A percentile compares a stretch with the other conserved stretches of the same genome.
Conservation (phyloP, 2,329 filamentous ascomycete genomes). For the Sclerotinia minor region DNA sequence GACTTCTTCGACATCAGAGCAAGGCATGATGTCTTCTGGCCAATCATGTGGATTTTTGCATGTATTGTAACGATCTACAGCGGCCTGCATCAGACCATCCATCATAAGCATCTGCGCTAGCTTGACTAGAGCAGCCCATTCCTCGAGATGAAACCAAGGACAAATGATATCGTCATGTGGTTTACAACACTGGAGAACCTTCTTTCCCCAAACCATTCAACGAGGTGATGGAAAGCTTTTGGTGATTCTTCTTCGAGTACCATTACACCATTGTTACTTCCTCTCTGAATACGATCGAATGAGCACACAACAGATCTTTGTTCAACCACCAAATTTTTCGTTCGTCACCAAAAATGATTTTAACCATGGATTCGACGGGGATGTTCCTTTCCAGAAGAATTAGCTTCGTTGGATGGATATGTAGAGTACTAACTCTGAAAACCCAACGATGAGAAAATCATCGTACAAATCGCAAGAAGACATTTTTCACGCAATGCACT, state of each 20-base stretch:
- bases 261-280: no score
- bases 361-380: background rate
- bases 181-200: background rate
- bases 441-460: background rate
- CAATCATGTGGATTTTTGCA: background rate
- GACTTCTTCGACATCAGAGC: background rate
- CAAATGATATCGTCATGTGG: background rate
- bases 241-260: constrained; percentile 3
- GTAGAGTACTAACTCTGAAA: background rate
- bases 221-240: background rate
- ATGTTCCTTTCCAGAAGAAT: background rate
- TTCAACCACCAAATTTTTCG: background rate
- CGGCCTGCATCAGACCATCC: background rate
- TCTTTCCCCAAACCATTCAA: background rate
- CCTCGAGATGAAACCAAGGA: background rate
- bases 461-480: background rate
- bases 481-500: background rate
- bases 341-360: background rate
- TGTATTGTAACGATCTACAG: background rate
- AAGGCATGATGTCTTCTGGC: constrained; percentile 1
- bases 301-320: background rate
- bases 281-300: background rate
- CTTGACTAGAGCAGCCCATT: background rate
- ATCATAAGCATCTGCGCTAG: background rate
- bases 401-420: background rate